Conservation (phyloP, 192 early-diverging fungal species). For the Jimgerdemannia lactiflua region DNA sequence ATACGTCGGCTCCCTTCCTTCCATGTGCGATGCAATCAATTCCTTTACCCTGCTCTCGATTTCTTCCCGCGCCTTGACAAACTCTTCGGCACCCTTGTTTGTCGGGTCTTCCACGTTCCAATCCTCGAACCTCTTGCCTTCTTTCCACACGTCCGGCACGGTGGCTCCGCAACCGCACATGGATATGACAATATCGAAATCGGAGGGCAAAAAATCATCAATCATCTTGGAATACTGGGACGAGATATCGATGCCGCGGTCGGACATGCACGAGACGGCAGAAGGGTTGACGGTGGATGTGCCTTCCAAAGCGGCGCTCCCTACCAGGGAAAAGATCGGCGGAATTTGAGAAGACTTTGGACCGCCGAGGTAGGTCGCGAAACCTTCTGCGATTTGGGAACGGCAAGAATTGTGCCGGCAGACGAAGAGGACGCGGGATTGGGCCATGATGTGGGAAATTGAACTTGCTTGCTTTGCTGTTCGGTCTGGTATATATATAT, state of each 20-base stretch:
- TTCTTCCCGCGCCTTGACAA: conserved; percentile 8
- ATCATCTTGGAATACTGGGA: conserved; percentile 9
- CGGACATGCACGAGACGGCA: not conserved
- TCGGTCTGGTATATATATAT: too few species aligned
- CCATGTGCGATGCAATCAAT: conserved; percentile 9
- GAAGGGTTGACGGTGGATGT: conserved; percentile 1
- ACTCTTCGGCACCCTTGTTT: not conserved
- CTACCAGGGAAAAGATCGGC: not conserved
- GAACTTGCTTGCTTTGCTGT: too few species aligned
- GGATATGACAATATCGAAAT: conserved; percentile 9
- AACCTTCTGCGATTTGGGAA: conserved; percentile 16
- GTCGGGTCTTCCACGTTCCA: conserved; percentile 14
- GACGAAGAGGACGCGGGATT: conserved; percentile 12
- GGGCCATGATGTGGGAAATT: not conserved
- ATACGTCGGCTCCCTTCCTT: conserved; percentile 5
- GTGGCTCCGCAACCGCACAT: conserved; percentile 19
- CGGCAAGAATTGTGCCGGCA: conserved; percentile 16
- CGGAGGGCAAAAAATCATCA: not conserved
- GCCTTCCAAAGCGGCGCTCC: conserved; percentile 10
- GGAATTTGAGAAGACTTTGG: not conserved
- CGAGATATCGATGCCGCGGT: not conserved
- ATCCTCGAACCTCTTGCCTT: conserved; percentile 12
- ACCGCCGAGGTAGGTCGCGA: not conserved
- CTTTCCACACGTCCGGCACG: conserved; percentile 7
- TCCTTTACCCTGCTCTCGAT: conserved; percentile 3